Conservation (phyloP, 768 basidiomycete genomes). For the Symmetrospora coprosmae region DNA sequence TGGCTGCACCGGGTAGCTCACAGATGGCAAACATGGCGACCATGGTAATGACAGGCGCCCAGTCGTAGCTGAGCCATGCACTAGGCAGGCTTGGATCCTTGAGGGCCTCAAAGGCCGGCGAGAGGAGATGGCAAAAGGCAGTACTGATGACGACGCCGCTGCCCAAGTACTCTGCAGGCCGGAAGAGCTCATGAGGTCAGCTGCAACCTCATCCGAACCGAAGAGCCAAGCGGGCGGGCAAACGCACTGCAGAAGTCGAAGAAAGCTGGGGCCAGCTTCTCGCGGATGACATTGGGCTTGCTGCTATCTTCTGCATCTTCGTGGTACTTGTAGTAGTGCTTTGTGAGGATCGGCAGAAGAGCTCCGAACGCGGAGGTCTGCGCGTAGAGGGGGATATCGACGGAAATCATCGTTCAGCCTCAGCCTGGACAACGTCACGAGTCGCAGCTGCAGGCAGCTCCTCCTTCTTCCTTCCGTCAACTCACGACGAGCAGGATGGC, state of each 20-base stretch:
- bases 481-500: slow-evolving; percentile 4
- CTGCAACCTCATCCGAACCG: not conserved
- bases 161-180: slow-evolving; percentile 7
- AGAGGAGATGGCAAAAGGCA: slow-evolving; percentile 53
- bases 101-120: slow-evolving; percentile 60
- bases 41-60: slow-evolving; percentile 42
- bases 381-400: too few species aligned
- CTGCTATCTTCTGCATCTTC: not conserved
- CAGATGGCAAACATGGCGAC: slow-evolving; percentile 70
- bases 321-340: not conserved
- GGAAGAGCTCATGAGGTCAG: not conserved
- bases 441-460: too few species aligned
- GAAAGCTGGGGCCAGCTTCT: slow-evolving; percentile 3
- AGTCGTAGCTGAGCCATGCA: slow-evolving; percentile 45
- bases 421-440: not conserved
- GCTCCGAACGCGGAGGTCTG: slow-evolving; percentile 12
- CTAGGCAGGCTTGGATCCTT: slow-evolving; percentile 53
- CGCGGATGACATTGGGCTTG: too few species aligned
- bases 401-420: slow-evolving; percentile 1
- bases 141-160: slow-evolving; percentile 22
- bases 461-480: not conserved
- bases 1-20: too few species aligned
- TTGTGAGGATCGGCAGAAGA: slow-evolving; percentile 3
- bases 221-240: not conserved
- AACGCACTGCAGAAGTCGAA: slow-evolving; percentile 16